These are phyloP conservation scores for Lactarius evosmus DNA, from an alignment of 768 basidiomycete genomes.

Conservation along the genomic window DNA sequence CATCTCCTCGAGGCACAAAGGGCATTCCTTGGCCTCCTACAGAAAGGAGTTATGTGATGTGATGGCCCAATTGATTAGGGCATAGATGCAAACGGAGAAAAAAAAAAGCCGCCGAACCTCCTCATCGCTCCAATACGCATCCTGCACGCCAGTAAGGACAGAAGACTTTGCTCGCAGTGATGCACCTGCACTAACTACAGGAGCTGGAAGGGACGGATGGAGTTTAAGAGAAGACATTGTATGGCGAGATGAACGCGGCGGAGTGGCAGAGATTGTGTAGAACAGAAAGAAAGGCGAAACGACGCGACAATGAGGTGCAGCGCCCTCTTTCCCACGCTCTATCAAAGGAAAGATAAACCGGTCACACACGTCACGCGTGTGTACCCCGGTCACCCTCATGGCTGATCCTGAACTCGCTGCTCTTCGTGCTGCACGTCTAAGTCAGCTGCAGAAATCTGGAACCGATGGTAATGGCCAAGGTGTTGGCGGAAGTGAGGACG, in stretches of 20 bases:
- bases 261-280: not conserved
- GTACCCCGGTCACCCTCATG: conserved; percentile 21
- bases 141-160: conserved; percentile 85
- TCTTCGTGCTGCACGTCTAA: conserved; percentile 44
- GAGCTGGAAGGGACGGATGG: conserved; percentile 67
- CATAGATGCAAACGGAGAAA: not conserved
- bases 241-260: conserved; percentile 11
- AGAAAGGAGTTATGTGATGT: conserved; percentile 17
- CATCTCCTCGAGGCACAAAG: conserved; percentile 97
- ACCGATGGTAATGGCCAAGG: conserved; percentile 26
- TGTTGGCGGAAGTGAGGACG: conserved; percentile 54
- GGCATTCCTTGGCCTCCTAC: conserved; percentile 97
- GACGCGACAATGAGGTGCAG: conserved; percentile 29
- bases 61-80: not conserved
- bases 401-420: conserved; percentile 44
- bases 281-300: conserved; percentile 10
- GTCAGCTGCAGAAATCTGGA: conserved; percentile 37
- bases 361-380: not conserved
- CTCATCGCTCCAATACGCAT: conserved; percentile 97
- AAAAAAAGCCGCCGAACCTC: conserved; percentile 52
- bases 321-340: conserved; percentile 15
- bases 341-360: not conserved
- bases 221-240: conserved; percentile 53
- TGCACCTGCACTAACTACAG: conserved; percentile 66
- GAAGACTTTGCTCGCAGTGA: conserved; percentile 78